Conservation (phyloP, 192 early-diverging fungal species). For the Obelidium mucronatum region DNA sequence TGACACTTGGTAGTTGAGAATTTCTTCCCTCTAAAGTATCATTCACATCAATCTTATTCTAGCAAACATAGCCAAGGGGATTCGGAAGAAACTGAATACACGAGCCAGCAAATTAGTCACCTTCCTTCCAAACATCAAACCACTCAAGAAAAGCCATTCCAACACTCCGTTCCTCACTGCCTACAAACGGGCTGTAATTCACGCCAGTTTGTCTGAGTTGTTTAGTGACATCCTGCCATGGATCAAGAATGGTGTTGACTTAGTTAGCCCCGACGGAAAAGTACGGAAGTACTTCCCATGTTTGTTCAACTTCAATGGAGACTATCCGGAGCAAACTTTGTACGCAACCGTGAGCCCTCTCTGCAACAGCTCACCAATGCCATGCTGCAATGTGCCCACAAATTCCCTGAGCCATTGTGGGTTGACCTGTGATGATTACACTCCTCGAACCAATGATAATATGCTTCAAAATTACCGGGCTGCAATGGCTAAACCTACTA, state of each 20-base stretch:
- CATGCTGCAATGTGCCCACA: neutral
- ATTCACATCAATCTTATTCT: no score
- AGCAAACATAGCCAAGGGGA: neutral
- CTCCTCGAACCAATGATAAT: neutral
- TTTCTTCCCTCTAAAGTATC: no score
- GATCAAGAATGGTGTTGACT: neutral
- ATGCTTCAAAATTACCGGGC: neutral
- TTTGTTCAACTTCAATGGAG: constrained; percentile 2
- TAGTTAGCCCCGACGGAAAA: neutral
- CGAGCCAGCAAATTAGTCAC: neutral
- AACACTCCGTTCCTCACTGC: neutral
- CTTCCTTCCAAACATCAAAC: neutral
- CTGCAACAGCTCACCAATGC: neutral
- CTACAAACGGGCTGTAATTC: neutral
- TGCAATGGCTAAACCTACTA: neutral
- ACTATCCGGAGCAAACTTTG: neutral
- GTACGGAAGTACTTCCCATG: neutral
- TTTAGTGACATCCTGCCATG: neutral
- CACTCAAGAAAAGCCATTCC: neutral
- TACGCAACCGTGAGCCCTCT: neutral
- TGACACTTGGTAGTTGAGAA: neutral
- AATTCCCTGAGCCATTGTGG: neutral
- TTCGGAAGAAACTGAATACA: neutral
- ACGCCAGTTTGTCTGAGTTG: neutral
- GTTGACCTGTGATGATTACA: neutral